phyloP scores from a whole-genome alignment of 1,139 yeast genomes.

The Lodderomyces oxycetoniae region DNA sequence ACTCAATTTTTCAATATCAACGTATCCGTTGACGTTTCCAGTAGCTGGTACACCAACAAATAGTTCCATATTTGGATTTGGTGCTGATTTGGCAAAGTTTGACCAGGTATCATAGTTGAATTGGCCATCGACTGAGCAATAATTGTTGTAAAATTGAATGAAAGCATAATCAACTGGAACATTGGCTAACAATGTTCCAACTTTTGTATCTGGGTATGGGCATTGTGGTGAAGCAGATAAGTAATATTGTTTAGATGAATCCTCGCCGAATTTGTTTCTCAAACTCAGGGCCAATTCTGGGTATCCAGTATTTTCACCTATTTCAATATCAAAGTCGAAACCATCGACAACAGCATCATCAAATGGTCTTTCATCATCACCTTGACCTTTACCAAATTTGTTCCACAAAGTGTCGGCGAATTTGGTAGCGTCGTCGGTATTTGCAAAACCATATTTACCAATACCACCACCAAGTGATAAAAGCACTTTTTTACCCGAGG shows the following conservation, averaged over 20 bases:
- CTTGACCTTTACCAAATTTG: constrained; percentile 81
- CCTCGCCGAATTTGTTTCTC: constrained; percentile 44
- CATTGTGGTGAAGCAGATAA: constrained; percentile 94
- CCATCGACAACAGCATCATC: constrained; percentile 45
- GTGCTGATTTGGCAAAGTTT: constrained; percentile 46
- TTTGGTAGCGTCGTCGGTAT: constrained; percentile 53
- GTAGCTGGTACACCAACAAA: constrained; percentile 16
- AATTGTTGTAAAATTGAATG: constrained; percentile 90
- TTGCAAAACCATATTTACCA: constrained; percentile 69
- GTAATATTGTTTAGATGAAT: constrained; percentile 58
- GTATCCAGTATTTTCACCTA: constrained; percentile 51
- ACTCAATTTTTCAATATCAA: constrained; percentile 11
- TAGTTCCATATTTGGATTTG: constrained; percentile 33
- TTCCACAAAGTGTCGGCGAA: constrained; percentile 79
- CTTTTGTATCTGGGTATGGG: constrained; percentile 81
- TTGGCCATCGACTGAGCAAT: constrained; percentile 53
- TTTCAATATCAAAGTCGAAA: constrained; percentile 40
- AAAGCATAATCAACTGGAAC: constrained; percentile 79
- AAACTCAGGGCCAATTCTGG: constrained; percentile 58
- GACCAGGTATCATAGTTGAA: constrained; percentile 90
- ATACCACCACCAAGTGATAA: constrained; percentile 85
- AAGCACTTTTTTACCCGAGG: constrained; percentile 68
- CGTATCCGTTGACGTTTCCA: constrained; percentile 11
- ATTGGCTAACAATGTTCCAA: constrained; percentile 59
- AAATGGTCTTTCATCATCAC: constrained; percentile 65